phyloP scores from a whole-genome alignment of 2,329 filamentous ascomycete species.

The Sporothrix curviconia region DNA sequence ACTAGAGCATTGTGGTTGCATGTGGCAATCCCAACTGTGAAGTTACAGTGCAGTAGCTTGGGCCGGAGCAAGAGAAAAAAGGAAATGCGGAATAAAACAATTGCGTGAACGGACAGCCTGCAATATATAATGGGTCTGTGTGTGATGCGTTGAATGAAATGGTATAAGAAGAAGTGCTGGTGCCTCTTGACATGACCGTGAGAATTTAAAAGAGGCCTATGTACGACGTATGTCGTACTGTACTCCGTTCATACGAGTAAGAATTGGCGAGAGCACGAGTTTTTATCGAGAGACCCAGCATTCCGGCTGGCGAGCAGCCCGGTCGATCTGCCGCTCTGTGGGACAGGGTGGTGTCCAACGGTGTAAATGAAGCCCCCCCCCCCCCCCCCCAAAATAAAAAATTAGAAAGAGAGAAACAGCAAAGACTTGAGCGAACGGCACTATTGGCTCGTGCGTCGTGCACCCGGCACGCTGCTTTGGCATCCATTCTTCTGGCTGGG shows the following conservation, averaged over 20 bases:
- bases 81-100: background rate
- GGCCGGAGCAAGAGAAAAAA: no score
- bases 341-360: constrained; percentile 11
- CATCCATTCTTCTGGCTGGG: no score
- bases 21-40: background rate
- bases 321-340: constrained; percentile 21
- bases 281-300: constrained; percentile 14
- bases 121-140: background rate
- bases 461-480: no score
- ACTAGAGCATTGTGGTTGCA: no score
- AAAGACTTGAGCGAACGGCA: background rate
- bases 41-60: constrained; percentile 1
- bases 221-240: no score
- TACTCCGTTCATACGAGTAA: no score
- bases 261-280: no score
- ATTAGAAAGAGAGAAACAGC: background rate
- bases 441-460: constrained; percentile 6
- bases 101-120: background rate
- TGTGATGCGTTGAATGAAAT: no score
- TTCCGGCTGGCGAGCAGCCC: constrained; percentile 18
- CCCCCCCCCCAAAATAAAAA: no score
- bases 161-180: background rate
- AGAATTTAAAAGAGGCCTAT: no score
- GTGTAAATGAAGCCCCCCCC: background rate
- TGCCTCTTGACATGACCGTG: no score